Evolutionary conservation across 371 early-diverging fungal genomes (phyloP).

Genomic region (Homolaphlyctis polyrhiza): DNA sequence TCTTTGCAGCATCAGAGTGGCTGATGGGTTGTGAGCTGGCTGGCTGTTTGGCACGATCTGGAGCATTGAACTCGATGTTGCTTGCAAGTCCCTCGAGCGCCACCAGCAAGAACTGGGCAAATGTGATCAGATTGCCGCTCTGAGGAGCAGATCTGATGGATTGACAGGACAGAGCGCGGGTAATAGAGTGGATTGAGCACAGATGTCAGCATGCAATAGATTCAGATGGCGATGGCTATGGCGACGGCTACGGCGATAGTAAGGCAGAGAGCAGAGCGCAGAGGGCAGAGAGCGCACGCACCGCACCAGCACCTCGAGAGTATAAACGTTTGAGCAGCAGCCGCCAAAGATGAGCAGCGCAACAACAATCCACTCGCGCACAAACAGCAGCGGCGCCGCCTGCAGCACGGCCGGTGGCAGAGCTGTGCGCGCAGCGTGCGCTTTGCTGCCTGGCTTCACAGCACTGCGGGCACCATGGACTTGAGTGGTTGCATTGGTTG

Average conservation of each 20-base stretch:
- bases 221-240: no score
- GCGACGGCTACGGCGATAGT: neutral
- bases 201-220: no score
- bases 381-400: slow-evolving; percentile 6
- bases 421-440: neutral
- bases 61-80: slow-evolving; percentile 46
- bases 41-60: neutral
- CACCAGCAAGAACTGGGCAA: slow-evolving; percentile 77
- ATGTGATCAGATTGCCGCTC: slow-evolving; percentile 77
- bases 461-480: no score
- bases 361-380: slow-evolving; percentile 19
- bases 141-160: slow-evolving; percentile 59
- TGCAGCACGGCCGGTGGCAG: neutral
- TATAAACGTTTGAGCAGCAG: slow-evolving; percentile 85
- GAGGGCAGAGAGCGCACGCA: slow-evolving; percentile 24
- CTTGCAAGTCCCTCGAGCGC: slow-evolving; percentile 64
- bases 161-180: no score
- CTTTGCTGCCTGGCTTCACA: neutral
- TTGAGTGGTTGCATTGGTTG: no score
- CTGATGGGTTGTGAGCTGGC: neutral
- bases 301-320: slow-evolving; percentile 71
- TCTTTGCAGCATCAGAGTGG: slow-evolving; percentile 5
- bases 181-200: no score
- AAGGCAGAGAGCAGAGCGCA: neutral
- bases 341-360: slow-evolving; percentile 72